Percentiles rank a stretch among this genome's conserved stretches.
These are phyloP conservation scores for Hypoxylon sp. DNA, from an alignment of 2,329 filamentous ascomycete genomes.

Conservation along the genomic window DNA sequence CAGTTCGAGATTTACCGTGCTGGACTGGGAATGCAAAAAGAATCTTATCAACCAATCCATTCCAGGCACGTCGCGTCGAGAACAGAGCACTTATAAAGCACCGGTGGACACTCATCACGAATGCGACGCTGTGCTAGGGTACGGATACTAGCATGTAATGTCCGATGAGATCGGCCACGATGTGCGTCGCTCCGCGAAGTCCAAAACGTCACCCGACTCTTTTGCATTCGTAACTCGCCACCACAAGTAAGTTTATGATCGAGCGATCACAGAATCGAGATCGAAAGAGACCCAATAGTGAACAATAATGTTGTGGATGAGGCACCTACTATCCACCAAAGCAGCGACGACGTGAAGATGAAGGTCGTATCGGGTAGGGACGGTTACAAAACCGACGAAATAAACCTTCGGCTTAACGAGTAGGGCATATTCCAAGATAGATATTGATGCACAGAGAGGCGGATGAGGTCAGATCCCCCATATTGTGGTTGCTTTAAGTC, in stretches of 20 bases:
- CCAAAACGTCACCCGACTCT: conserved; percentile 19
- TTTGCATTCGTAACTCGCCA: conserved; percentile 12
- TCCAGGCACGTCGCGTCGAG: conserved; percentile 16
- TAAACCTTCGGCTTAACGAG: background rate
- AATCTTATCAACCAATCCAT: conserved; percentile 5
- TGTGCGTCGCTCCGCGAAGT: conserved; percentile 16
- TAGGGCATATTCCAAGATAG: background rate
- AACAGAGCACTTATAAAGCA: conserved; percentile 1
- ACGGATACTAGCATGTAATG: conserved; percentile 10
- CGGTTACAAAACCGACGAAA: background rate
- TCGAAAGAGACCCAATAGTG: background rate
- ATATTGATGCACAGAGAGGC: background rate
- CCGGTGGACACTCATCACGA: conserved; percentile 10
- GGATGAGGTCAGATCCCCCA: conserved; percentile 7
- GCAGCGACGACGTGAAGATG: background rate
- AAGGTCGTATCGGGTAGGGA: background rate
- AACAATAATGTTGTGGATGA: background rate
- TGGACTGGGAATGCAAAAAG: background rate
- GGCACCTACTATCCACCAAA: background rate
- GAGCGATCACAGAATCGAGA: conserved; percentile 32
- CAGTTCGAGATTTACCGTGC: background rate
- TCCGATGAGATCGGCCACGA: conserved; percentile 26
- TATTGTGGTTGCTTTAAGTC: conserved; percentile 11
- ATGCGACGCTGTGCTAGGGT: conserved; percentile 10
- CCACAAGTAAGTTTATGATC: conserved; percentile 5